Conservation (phyloP, 1,139 yeast genomes). For the Eremothecium coryli region DNA sequence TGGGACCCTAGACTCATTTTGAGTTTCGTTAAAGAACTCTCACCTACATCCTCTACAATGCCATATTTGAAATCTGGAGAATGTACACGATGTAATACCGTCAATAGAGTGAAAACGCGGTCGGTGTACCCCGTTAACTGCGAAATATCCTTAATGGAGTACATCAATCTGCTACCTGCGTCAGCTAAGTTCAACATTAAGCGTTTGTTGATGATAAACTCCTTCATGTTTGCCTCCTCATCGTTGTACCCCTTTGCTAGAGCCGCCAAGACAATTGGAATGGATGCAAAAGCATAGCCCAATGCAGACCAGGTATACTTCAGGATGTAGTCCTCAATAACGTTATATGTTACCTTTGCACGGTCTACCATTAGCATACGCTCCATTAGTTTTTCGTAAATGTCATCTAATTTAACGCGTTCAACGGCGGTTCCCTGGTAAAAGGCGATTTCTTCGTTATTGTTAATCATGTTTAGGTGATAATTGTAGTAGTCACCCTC, state of each 20-base stretch:
- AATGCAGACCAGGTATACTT: constrained; percentile 93
- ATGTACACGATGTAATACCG: constrained; percentile 75
- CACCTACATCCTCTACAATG: constrained; percentile 4
- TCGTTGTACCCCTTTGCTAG: constrained; percentile 31
- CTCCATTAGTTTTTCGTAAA: constrained; percentile 52
- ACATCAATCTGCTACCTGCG: constrained; percentile 95
- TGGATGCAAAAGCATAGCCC: constrained; percentile 82
- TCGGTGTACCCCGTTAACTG: constrained; percentile 88
- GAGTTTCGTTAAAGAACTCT: constrained; percentile 2
- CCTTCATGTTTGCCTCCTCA: constrained; percentile 62
- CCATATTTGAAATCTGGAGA: constrained; percentile 61
- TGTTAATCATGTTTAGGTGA: constrained; percentile 75
- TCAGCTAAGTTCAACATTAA: constrained; percentile 86
- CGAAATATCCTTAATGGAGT: constrained; percentile 86
- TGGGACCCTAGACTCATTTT: constrained; percentile 14
- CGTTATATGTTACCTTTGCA: constrained; percentile 49
- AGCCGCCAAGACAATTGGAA: constrained; percentile 60
- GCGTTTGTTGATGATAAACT: constrained; percentile 83
- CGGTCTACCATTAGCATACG: constrained; percentile 38
- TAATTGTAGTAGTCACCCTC: constrained; percentile 89
- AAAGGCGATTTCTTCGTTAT: constrained; percentile 90
- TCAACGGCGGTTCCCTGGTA: constrained; percentile 87
- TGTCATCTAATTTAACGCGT: constrained; percentile 51
- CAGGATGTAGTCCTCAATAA: constrained; percentile 77
- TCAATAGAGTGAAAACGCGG: constrained; percentile 65